Percentiles rank a stretch among this genome's conserved stretches.
These are phyloP conservation scores for Ophiocordyceps unilateralis DNA, from an alignment of 2,329 filamentous ascomycete genomes.

Conservation along the genomic window DNA sequence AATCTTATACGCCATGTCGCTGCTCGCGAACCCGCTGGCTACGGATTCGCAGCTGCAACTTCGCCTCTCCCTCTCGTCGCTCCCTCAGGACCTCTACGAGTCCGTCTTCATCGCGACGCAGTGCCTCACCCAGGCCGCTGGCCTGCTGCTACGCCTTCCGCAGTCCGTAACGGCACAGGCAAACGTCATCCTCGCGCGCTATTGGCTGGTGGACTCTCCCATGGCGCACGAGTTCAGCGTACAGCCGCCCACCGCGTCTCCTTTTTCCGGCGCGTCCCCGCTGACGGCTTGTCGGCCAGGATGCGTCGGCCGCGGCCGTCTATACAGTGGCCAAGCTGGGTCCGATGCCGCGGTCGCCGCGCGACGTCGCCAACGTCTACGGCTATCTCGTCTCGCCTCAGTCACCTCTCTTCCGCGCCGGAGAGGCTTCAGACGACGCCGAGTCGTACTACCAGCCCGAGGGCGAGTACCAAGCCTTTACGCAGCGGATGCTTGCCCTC, in stretches of 20 bases:
- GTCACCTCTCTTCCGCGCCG: constrained; percentile 34
- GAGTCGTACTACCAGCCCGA: constrained; percentile 55
- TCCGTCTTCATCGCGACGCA: constrained; percentile 55
- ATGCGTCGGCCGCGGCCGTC: constrained; percentile 64
- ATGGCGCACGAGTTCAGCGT: constrained; percentile 42
- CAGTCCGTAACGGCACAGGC: constrained; percentile 77
- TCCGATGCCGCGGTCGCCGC: constrained; percentile 54
- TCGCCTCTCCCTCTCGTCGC: constrained; percentile 33
- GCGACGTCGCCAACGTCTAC: constrained; percentile 74
- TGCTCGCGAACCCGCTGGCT: constrained; percentile 55
- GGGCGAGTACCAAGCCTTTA: constrained; percentile 47
- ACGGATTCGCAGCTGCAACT: constrained; percentile 52
- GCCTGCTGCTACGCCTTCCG: constrained; percentile 65
- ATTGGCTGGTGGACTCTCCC: constrained; percentile 48
- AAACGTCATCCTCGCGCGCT: constrained; percentile 65
- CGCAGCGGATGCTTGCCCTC: constrained; percentile 47
- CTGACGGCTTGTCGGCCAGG: constrained; percentile 25
- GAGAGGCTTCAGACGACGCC: constrained; percentile 22
- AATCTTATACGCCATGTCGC: constrained; percentile 26
- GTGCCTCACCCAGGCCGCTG: constrained; percentile 60
- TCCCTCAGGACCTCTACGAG: constrained; percentile 55
- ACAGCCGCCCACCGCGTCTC: constrained; percentile 1
- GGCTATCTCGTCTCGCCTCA: constrained; percentile 54
- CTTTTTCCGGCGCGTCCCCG: too few species aligned
- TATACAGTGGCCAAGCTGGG: constrained; percentile 76